These are phyloP conservation scores for Plasmodium inui DNA, from an alignment of 169 alveolate species.

Conservation along the genomic window DNA sequence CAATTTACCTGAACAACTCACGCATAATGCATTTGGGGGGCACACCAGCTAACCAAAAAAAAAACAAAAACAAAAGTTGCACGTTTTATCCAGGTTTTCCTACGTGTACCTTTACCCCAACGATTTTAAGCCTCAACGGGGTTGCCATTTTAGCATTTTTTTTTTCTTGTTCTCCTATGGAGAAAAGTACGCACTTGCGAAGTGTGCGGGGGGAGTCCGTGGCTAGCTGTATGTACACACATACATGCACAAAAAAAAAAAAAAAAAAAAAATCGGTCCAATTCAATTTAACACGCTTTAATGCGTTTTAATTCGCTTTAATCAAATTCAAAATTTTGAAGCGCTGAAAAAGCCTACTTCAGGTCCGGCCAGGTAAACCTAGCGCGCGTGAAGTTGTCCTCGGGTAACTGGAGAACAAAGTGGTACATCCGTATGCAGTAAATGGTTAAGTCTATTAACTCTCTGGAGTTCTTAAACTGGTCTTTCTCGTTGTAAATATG, in stretches of 20 bases:
- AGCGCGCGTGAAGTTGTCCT: slow-evolving; percentile 51
- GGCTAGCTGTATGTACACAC: slow-evolving; percentile 9
- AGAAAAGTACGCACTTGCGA: neutral
- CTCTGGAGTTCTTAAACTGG: slow-evolving; percentile 40
- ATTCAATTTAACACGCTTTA: neutral
- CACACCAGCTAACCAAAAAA: neutral
- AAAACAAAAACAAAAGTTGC: neutral
- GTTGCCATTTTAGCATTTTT: neutral
- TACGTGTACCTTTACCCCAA: neutral
- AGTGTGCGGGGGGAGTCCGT: neutral
- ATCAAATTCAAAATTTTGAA: neutral
- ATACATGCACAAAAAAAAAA: slow-evolving; percentile 4
- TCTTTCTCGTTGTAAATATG: slow-evolving; percentile 60
- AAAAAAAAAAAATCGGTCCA: neutral
- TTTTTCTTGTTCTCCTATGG: neutral
- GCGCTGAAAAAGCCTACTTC: neutral
- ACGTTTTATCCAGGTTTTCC: neutral
- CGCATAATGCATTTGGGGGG: neutral
- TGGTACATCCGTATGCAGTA: slow-evolving; percentile 62
- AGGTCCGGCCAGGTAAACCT: slow-evolving; percentile 70
- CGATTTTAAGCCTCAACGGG: neutral
- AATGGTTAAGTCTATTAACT: slow-evolving; percentile 45
- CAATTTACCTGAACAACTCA: neutral
- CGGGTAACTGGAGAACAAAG: slow-evolving; percentile 46
- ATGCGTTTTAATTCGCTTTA: neutral